Evolutionary conservation across 2,329 filamentous ascomycete species (phyloP), one percentile per base, ranked within the genome.

Genomic region (Aspergillus uvarum): DNA sequence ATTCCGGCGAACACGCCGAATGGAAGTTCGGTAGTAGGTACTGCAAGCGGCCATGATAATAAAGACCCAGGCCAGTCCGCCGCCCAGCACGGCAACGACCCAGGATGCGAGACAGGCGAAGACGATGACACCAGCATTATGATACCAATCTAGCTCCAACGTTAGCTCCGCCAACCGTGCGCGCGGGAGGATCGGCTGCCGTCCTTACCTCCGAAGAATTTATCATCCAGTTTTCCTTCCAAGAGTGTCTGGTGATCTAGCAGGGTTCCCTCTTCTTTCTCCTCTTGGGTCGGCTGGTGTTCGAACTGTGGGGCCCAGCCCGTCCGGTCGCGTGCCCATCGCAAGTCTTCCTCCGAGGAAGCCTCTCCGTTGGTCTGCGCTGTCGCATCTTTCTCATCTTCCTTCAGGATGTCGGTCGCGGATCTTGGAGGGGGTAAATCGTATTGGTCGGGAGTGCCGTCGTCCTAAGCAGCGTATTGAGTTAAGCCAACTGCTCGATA

Each of bases 21-120:
- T 85, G 2, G 95, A 99, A 31, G 95, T 99, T 63, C 95, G 87
- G 77, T 99, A 99, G 81, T 98, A 99, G 56, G 95, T 98, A 56
- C 89, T 89, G 77, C 95, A 98, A 65, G 87, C 80, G 24, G 92
- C 90, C 91, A 98, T 96, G 74, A 99, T 83, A 66, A 98, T 85
- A 69, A 97, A 89, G 63, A 99, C 83, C 94, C 94, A 99, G 60
- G 86, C 93, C 14, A 99, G 82, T 22, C 95, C 95, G 62, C 95
- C 95, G 48, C 96, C 95, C 10, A 99, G 81, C 21, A 94, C 83
- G 31, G 93, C 94, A 42, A 97, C 83, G 4, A 96, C 83, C 93
- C 94, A 99, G 22, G 94, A 96, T 31, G 86, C 82, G 55, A 99
- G 81, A 73, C 92, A 97, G 54, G 94, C 92, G 72, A 99, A 97